Evolutionary conservation across 352 stramenopile genomes (phyloP), one percentile per base, ranked within the genome.

Genomic region (Plasmopara viticola): DNA sequence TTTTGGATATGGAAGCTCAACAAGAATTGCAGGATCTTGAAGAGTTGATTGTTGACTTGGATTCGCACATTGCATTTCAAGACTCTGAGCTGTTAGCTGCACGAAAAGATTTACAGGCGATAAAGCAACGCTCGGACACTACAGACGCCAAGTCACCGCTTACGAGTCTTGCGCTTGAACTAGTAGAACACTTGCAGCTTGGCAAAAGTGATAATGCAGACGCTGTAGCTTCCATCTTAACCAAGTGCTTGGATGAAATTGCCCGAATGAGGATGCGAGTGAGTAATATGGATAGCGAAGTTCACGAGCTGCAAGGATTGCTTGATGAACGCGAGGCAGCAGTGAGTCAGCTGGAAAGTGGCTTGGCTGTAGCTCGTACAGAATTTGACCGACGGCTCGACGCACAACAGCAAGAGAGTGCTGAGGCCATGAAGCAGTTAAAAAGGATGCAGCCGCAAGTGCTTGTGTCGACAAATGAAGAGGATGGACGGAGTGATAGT

Each of bases 21-120:
- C 76, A 93, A 41, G 83, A 93, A 48, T 51, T 86, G 0, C 51
- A 63, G 4, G 80, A 89, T 59, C 55, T 93, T 0, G 76, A 89
- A 20, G 78, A 91, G 48, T 54, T 91, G 14, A 75, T 93, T 6
- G 74, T 87, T 14, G 83, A 93, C 52, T 56, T 90, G 37, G 79
- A 77, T 25, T 93, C 83, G 3, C 83, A 90, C 48, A 89, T 93
- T 28, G 64, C 76, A 6, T 93, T 93, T 52, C 83, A 93, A 46
- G 83, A 93, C 46, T 65, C 78, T 0, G 76, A 93, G 53, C 51
- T 93, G 15, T 56, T 56, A 14, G 45, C 68, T 30, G 78, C 80
- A 5, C 57, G 75, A 2, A 72, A 78, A 29, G 78, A 87, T 43
- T 53, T 87, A n/a, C 30, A 67, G 33, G 20, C 61, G n/a, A 71